A percentile compares a stretch with the other conserved stretches of the same genome.
Conservation (phyloP, 805 yeast species). For the Starmerella tilneyi region DNA sequence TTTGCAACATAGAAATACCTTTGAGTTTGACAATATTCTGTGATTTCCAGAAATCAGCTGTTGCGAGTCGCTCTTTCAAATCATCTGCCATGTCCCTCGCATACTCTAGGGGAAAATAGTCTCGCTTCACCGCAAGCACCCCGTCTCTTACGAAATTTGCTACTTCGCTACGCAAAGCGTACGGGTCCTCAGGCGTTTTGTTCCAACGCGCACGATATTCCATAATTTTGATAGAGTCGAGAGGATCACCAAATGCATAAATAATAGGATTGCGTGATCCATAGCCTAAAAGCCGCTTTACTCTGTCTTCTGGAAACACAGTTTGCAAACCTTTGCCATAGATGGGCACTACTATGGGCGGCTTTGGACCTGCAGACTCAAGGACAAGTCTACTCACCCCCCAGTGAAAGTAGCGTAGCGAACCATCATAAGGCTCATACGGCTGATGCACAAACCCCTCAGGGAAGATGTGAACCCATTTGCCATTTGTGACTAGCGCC, state of each 20-base stretch:
- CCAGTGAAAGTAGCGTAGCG: conserved; percentile 94
- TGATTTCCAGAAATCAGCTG: conserved; percentile 54
- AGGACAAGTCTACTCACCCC: conserved; percentile 76
- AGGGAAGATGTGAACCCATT: conserved; percentile 90
- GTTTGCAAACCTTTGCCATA: conserved; percentile 79
- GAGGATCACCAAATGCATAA: conserved; percentile 60
- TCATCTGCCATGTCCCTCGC: conserved; percentile 4
- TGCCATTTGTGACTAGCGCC: conserved; percentile 39
- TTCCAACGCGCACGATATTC: conserved; percentile 63
- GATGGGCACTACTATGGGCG: conserved; percentile 82
- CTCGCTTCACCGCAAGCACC: conserved; percentile 33
- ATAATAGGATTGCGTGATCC: conserved; percentile 58
- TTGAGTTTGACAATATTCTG: conserved; percentile 14
- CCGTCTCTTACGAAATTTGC: conserved; percentile 59
- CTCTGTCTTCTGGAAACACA: conserved; percentile 65
- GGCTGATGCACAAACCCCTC: conserved; percentile 86
- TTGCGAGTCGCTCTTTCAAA: conserved; percentile 1
- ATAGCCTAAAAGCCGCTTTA: conserved; percentile 45
- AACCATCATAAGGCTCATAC: conserved; percentile 64
- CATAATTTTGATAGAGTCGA: conserved; percentile 51
- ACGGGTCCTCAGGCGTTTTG: conserved; percentile 46
- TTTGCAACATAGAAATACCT: conserved; percentile 15
- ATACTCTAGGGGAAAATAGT: conserved; percentile 2
- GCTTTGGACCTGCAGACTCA: conserved; percentile 53
- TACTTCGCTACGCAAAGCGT: conserved; percentile 49